These are phyloP conservation scores for Platismatia glauca DNA, from an alignment of 495 filamentous ascomycete species.

Conservation along the genomic window DNA sequence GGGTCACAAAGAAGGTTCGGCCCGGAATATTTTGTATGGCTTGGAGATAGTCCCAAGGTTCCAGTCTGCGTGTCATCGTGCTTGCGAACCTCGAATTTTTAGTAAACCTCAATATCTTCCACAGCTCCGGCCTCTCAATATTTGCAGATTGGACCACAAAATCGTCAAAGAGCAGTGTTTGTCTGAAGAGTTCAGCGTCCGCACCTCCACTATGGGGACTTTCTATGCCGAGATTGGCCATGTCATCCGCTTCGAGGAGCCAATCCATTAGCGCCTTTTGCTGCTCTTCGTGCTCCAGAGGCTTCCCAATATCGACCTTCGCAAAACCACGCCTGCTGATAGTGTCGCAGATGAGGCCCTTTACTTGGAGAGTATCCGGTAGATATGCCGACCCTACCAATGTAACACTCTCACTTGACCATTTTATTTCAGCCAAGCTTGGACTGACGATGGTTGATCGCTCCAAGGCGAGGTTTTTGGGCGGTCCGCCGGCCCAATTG, in stretches of 20 bases:
- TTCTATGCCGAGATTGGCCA: neutral
- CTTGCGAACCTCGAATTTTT: neutral
- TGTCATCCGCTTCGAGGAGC: conserved; percentile 1
- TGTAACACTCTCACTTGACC: neutral
- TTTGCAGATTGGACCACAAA: neutral
- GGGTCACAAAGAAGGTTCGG: neutral
- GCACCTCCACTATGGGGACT: neutral
- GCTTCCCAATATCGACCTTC: neutral
- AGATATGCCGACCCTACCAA: neutral
- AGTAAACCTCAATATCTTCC: neutral
- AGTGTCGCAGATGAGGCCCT: neutral
- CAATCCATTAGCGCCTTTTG: neutral
- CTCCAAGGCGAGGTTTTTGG: neutral
- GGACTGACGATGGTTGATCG: neutral
- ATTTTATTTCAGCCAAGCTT: neutral
- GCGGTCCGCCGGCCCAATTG: neutral
- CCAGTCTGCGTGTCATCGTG: neutral
- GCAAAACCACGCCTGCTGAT: neutral
- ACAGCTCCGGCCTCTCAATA: neutral
- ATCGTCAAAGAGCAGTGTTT: neutral
- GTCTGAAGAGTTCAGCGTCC: neutral
- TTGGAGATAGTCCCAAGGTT: neutral
- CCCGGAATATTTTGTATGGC: neutral
- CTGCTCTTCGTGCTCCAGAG: neutral
- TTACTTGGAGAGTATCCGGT: neutral